Conservation (phyloP, 352 stramenopile species). For the Aphanomyces invadans region DNA sequence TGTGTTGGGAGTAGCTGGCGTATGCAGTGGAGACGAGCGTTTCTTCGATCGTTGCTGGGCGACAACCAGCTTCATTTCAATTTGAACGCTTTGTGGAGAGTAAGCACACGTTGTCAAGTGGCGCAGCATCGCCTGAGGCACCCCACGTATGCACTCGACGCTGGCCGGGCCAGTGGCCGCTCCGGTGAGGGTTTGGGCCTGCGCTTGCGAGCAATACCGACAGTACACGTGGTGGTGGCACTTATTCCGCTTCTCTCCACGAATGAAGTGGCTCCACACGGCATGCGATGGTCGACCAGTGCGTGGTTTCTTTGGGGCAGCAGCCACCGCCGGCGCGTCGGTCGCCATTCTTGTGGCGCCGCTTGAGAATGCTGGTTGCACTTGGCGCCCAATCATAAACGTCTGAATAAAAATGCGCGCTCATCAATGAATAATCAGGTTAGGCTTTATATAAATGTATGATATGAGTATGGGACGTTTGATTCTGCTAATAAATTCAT, state of each 20-base stretch:
- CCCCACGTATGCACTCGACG: constrained; percentile 14
- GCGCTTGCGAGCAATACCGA: constrained; percentile 17
- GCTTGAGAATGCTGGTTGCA: too few species aligned
- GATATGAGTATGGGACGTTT: too few species aligned
- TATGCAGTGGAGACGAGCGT: background rate
- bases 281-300: constrained; percentile 11
- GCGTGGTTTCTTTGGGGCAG: background rate
- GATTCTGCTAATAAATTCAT: too few species aligned
- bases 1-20: background rate
- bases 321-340: background rate
- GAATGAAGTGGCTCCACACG: constrained; percentile 19
- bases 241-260: constrained; percentile 14
- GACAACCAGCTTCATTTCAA: constrained; percentile 3
- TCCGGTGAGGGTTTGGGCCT: constrained; percentile 1
- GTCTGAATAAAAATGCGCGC: too few species aligned
- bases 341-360: too few species aligned
- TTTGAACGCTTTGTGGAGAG: background rate
- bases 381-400: too few species aligned
- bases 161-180: background rate
- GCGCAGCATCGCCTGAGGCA: constrained; percentile 13
- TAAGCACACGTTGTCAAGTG: constrained; percentile 11
- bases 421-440: too few species aligned
- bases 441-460: too few species aligned
- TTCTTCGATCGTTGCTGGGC: background rate
- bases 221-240: constrained; percentile 23